Conservation (phyloP, 2,329 filamentous ascomycete species). For the Dactylonectria estremocensis region DNA sequence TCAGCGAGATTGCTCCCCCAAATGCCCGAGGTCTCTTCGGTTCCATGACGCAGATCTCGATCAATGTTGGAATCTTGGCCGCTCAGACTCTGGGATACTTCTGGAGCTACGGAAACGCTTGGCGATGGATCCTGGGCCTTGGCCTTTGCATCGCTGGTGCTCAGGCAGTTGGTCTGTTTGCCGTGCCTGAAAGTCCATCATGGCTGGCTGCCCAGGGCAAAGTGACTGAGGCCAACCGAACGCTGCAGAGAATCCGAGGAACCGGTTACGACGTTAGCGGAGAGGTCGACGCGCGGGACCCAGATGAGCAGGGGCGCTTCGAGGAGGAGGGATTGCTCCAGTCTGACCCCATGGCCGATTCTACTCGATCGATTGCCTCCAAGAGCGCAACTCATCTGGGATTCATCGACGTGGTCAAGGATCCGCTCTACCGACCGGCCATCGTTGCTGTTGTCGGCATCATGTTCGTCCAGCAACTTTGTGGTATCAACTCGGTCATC, state of each 20-base stretch:
- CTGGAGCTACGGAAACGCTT: conserved; percentile 82
- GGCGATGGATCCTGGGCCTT: conserved; percentile 86
- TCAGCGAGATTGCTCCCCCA: conserved; percentile 89
- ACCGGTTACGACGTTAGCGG: conserved; percentile 77
- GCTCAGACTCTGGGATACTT: conserved; percentile 92
- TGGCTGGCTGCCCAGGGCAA: conserved; percentile 84
- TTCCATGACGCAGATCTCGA: conserved; percentile 90
- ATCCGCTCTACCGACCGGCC: conserved; percentile 79
- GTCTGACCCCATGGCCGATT: conserved; percentile 49
- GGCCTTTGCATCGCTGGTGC: conserved; percentile 78
- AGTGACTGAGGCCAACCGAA: conserved; percentile 72
- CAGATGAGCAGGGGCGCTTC: conserved; percentile 58
- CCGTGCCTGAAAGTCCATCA: conserved; percentile 89
- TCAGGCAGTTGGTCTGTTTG: conserved; percentile 79
- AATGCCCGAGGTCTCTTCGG: conserved; percentile 84
- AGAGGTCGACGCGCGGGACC: conserved; percentile 78
- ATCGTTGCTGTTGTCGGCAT: conserved; percentile 89
- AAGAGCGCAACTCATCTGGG: conserved; percentile 63
- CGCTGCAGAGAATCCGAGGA: conserved; percentile 84
- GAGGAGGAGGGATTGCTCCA: conserved; percentile 81
- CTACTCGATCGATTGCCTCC: conserved; percentile 14
- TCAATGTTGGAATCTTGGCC: conserved; percentile 89
- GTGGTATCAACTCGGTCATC: conserved; percentile 95
- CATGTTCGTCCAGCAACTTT: conserved; percentile 94
- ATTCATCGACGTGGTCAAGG: conserved; percentile 76